A percentile compares a stretch with the other conserved stretches of the same genome.
phyloP scores from a whole-genome alignment of 352 stramenopile species.

The Halophytophthora batemanensis region DNA sequence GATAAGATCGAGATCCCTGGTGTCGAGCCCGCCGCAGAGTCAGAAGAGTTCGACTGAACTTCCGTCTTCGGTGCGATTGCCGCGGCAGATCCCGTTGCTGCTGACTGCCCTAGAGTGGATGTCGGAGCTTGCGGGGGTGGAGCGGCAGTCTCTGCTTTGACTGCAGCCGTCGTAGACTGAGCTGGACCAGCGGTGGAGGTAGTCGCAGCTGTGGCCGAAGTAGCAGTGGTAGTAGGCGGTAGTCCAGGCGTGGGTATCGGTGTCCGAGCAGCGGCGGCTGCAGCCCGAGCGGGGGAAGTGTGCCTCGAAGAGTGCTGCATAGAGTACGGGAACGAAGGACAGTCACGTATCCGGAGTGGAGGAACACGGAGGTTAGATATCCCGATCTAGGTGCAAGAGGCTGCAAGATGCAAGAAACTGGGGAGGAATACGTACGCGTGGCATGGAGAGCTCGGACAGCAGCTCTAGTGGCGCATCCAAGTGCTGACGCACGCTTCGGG shows the following conservation, averaged over 20 bases:
- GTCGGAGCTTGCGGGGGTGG: not conserved
- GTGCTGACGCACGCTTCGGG: constrained; percentile 74
- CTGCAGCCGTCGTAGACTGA: not conserved
- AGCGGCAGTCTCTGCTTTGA: constrained; percentile 14
- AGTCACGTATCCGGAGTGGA: no score
- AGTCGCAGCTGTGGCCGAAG: constrained; percentile 1
- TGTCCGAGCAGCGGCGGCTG: constrained; percentile 8
- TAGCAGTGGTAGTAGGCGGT: not conserved
- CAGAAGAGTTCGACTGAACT: not conserved
- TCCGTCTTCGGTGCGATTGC: not conserved
- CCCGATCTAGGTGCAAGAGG: no score
- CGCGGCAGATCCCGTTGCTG: not conserved
- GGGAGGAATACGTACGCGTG: constrained; percentile 32
- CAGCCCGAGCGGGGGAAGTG: constrained; percentile 17
- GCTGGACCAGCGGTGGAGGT: not conserved
- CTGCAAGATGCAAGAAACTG: not conserved
- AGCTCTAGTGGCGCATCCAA: constrained; percentile 70
- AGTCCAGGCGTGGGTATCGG: constrained; percentile 9
- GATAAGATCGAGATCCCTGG: constrained; percentile 23
- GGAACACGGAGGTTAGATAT: no score
- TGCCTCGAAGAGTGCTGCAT: constrained; percentile 29
- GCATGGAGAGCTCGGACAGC: constrained; percentile 51
- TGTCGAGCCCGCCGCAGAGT: not conserved
- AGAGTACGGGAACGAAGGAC: not conserved
- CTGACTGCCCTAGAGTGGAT: not conserved